Evolutionary conservation across 2,329 filamentous ascomycete species (phyloP), one percentile per base, ranked within the genome.

Genomic region (Plectosphaerella cucumerina): DNA sequence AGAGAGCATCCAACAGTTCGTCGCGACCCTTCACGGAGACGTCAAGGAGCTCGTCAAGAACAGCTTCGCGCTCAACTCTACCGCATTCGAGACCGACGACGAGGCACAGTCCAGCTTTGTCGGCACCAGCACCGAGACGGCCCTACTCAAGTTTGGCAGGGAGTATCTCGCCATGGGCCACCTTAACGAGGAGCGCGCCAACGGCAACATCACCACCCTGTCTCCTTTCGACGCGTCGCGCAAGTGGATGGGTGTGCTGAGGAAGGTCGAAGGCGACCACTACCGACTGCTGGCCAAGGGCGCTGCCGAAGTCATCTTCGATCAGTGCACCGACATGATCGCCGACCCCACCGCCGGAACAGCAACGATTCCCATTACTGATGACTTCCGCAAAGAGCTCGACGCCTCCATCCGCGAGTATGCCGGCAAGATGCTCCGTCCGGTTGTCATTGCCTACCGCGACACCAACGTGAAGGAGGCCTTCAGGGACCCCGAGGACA

Each of bases 341-440:
- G 56, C 64, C 46, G 80, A 82, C 23, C 71, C 82, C 0, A 70
- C 60, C 0, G 63, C 60, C 5, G 62, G 61, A 8, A 51, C 67
- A 1, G 59, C 60, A 1, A 58, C 62, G 5, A 59, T 54, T 3
- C 57, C 62, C 3, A 56, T 71, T 2, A 61, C 61, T 1, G 62
- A 66, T n/a, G 59, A 64, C 1, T 61, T 64, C n/a, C 61, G 65
- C 4, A 55, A 57, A 18, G 62, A 61, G 39, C 60, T 71, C 17
- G 58, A 63, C n/a, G 59, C 57, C 15, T 67, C 65, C 1, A 71
- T 71, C 9, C 58, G 65, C 10, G 61, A 62, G 12, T 90, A 89
- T 60, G 87, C 87, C 2, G 79, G 78, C 6, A 78, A 82, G 9
- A 87, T 86, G 51, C 70, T 88, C 41, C 77, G 85, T 48, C 86